A percentile compares a stretch with the other conserved stretches of the same genome.
These are phyloP conservation scores for Arthromyces matolae DNA, from an alignment of 768 basidiomycete genomes.

Conservation along the genomic window DNA sequence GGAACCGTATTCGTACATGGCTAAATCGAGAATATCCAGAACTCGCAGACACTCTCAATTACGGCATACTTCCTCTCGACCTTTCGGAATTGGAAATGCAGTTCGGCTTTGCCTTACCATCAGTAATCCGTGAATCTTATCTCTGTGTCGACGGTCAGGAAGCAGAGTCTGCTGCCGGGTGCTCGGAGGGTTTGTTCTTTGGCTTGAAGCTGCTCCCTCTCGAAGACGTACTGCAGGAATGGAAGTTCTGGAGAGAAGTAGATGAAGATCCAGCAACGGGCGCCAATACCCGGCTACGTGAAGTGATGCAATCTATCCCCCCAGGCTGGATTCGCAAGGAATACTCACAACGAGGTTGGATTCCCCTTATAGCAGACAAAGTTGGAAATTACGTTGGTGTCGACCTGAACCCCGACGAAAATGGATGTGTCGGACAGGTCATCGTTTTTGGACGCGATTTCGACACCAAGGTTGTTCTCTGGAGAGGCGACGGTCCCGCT, in stretches of 20 bases:
- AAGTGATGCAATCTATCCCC: constrained; percentile 86
- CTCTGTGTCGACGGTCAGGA: constrained; percentile 90
- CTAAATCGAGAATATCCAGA: constrained; percentile 87
- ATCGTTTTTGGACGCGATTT: constrained; percentile 99
- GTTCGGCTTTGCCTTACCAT: constrained; percentile 80
- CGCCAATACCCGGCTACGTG: constrained; percentile 65
- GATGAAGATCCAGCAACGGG: constrained; percentile 87
- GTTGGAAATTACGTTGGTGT: constrained; percentile 96
- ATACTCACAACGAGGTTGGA: constrained; percentile 95
- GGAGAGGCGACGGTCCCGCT: constrained; percentile 82
- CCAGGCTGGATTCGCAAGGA: constrained; percentile 83
- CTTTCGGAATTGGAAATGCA: constrained; percentile 80
- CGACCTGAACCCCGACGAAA: constrained; percentile 83
- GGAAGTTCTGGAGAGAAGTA: constrained; percentile 94
- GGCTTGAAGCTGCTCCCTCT: constrained; percentile 91
- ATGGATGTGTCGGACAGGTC: constrained; percentile 82
- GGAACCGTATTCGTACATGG: constrained; percentile 81
- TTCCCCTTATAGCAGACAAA: constrained; percentile 91
- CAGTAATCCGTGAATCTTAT: constrained; percentile 89
- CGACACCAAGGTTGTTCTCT: constrained; percentile 95
- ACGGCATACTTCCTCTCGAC: constrained; percentile 78
- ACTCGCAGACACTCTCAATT: constrained; percentile 92
- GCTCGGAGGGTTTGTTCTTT: constrained; percentile 89
- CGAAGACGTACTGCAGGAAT: constrained; percentile 92
- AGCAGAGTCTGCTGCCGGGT: constrained; percentile 81